Conservation (phyloP, 495 filamentous ascomycete species). For the Lophiostoma macrostomum region DNA sequence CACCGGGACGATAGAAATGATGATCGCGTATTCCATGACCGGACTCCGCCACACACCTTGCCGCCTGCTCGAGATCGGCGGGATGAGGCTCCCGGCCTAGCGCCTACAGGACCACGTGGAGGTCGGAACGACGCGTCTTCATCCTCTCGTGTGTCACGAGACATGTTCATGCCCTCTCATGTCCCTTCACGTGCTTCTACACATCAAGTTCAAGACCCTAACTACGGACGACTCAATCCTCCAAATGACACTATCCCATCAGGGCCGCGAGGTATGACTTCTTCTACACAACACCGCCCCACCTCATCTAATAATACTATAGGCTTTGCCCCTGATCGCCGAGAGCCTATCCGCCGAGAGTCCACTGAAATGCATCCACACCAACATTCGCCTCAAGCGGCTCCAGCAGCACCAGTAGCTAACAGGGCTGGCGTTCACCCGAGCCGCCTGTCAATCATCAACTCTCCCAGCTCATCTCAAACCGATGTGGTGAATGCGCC, state of each 20-base stretch:
- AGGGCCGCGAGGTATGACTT: constrained; percentile 58
- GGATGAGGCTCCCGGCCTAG: constrained; percentile 26
- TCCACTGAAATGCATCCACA: constrained; percentile 2
- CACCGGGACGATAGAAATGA: constrained; percentile 41
- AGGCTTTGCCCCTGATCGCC: constrained; percentile 16
- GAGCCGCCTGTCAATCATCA: constrained; percentile 33
- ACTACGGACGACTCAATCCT: constrained; percentile 46
- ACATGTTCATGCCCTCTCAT: constrained; percentile 31
- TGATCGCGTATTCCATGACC: constrained; percentile 21
- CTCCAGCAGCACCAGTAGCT: constrained; percentile 21
- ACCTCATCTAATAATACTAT: constrained; percentile 6
- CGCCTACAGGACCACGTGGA: constrained; percentile 39
- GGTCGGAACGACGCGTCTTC: constrained; percentile 21
- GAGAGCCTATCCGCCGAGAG: not conserved
- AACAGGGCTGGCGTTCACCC: constrained; percentile 35
- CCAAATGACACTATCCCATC: constrained; percentile 62
- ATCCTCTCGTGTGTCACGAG: constrained; percentile 17
- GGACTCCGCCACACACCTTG: constrained; percentile 6
- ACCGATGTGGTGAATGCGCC: constrained; percentile 26
- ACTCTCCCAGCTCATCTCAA: constrained; percentile 22
- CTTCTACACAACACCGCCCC: not conserved
- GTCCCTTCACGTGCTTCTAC: constrained; percentile 17
- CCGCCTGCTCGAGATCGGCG: constrained; percentile 30
- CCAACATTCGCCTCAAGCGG: constrained; percentile 27
- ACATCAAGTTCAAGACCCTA: constrained; percentile 38